Evolutionary conservation across 2,329 filamentous ascomycete genomes (phyloP).

Genomic region (Herpotrichia juniperi): DNA sequence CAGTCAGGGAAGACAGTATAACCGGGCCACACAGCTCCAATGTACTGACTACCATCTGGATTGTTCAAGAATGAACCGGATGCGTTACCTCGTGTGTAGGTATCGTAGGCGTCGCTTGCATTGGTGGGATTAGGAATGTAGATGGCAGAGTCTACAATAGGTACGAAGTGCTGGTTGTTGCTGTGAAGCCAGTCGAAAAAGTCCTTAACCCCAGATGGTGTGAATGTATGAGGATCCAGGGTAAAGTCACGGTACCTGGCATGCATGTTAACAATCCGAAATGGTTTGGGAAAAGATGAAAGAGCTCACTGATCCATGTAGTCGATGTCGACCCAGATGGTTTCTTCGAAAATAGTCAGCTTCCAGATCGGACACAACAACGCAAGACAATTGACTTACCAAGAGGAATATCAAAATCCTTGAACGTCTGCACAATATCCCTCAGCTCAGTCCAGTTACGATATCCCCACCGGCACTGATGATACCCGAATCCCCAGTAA

Average conservation of each 20-base stretch:
- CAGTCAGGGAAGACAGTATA: conserved; percentile 68
- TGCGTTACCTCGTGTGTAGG: conserved; percentile 58
- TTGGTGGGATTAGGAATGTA: conserved; percentile 77
- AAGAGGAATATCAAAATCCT: conserved; percentile 62
- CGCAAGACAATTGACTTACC: conserved; percentile 7
- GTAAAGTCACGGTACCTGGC: conserved; percentile 62
- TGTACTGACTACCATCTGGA: conserved; percentile 61
- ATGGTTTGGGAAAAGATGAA: conserved; percentile 19
- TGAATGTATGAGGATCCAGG: conserved; percentile 60
- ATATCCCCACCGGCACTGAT: conserved; percentile 87
- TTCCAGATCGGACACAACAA: not conserved
- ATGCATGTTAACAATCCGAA: not conserved
- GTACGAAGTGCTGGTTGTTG: conserved; percentile 63
- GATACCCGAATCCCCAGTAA: conserved; percentile 73
- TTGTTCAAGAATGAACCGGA: conserved; percentile 59
- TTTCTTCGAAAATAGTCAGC: conserved; percentile 25
- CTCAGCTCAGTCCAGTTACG: conserved; percentile 72
- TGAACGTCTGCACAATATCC: conserved; percentile 61
- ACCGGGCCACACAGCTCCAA: conserved; percentile 63
- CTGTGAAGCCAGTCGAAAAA: conserved; percentile 61
- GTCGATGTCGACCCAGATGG: conserved; percentile 54
- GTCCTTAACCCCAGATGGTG: conserved; percentile 54
- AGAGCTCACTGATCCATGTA: conserved; percentile 40
- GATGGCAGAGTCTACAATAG: conserved; percentile 68
- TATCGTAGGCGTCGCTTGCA: conserved; percentile 62